Evolutionary conservation across 148 eudicot genomes (phyloP).

Genomic region (Chenopodium album): DNA sequence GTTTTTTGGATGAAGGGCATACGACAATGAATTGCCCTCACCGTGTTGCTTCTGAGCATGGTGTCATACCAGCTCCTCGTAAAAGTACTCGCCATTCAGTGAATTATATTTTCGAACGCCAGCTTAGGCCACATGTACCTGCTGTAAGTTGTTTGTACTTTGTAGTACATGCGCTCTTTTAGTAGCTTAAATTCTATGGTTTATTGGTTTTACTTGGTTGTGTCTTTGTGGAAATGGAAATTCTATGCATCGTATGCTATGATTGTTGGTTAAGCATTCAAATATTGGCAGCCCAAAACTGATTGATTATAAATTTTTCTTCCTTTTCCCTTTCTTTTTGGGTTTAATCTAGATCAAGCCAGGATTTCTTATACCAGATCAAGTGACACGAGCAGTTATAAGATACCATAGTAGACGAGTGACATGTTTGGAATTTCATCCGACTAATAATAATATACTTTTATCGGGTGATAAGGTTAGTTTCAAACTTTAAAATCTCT

Average conservation of each 20-base stretch:
- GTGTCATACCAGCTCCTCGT: slow-evolving; percentile 71
- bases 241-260: background rate
- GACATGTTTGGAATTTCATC: slow-evolving; percentile 97
- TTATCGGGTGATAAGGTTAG: slow-evolving; percentile 96
- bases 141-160: slow-evolving; percentile 44
- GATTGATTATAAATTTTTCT: background rate
- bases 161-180: background rate
- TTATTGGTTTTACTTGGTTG: background rate
- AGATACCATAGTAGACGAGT: slow-evolving; percentile 92
- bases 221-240: background rate
- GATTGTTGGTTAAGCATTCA: background rate
- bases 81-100: slow-evolving; percentile 53
- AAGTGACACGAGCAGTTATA: slow-evolving; percentile 79
- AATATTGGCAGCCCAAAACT: background rate
- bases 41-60: slow-evolving; percentile 79
- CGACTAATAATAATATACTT: slow-evolving; percentile 71
- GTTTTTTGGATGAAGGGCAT: slow-evolving; percentile 62
- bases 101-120: slow-evolving; percentile 75
- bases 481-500: background rate
- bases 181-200: background rate
- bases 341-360: slow-evolving; percentile 60
- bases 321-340: background rate
- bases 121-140: slow-evolving; percentile 62
- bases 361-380: slow-evolving; percentile 71
- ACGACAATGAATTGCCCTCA: slow-evolving; percentile 93